phyloP scores from a whole-genome alignment of 768 basidiomycete species.

The Suillus subaureus region DNA sequence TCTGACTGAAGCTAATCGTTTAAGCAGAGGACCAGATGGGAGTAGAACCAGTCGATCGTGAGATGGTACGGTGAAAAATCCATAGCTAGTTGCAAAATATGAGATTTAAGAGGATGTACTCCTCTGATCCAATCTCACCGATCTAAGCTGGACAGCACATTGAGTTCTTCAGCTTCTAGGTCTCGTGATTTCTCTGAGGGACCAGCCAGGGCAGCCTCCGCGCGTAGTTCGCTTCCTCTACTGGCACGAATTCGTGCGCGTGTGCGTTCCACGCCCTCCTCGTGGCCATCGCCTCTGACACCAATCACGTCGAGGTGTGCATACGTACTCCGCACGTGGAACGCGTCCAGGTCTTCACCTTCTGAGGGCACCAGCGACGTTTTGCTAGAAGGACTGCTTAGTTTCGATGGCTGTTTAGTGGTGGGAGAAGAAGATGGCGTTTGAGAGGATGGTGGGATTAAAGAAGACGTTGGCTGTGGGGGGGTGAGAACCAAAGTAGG shows the following conservation, averaged over 20 bases:
- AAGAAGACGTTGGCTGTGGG: conserved; percentile 22
- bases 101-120: conserved; percentile 13
- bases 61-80: conserved; percentile 80
- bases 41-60: conserved; percentile 85
- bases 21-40: conserved; percentile 59
- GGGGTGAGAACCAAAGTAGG: conserved; percentile 20
- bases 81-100: conserved; percentile 62
- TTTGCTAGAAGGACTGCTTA: conserved; percentile 48
- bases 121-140: conserved; percentile 54
- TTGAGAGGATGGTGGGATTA: conserved; percentile 36
- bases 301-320: conserved; percentile 87
- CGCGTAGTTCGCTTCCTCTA: conserved; percentile 60
- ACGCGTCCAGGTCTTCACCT: conserved; percentile 81
- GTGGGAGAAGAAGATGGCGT: conserved; percentile 33
- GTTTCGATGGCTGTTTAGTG: conserved; percentile 29
- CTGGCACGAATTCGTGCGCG: conserved; percentile 66
- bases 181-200: conserved; percentile 65
- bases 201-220: conserved; percentile 56
- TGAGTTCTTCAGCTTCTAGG: conserved; percentile 71
- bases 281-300: conserved; percentile 94
- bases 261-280: conserved; percentile 93
- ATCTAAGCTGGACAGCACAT: conserved; percentile 78
- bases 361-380: conserved; percentile 70
- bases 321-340: conserved; percentile 85
- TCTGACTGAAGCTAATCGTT: conserved; percentile 52